These are phyloP conservation scores for Polychaeton citri DNA, from an alignment of 2,329 filamentous ascomycete genomes.

Conservation along the genomic window DNA sequence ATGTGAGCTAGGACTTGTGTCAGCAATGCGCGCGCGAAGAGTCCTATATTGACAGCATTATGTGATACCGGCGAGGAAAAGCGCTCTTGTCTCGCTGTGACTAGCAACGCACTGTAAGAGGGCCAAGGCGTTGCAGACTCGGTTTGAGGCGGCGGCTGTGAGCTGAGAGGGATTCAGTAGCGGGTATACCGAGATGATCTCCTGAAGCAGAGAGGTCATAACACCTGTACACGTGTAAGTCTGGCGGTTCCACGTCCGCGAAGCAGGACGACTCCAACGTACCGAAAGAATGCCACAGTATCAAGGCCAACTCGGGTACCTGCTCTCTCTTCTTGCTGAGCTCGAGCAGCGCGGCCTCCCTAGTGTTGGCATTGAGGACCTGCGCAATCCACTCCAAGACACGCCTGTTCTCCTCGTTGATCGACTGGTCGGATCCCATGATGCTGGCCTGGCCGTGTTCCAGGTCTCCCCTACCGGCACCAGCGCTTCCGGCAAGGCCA, in stretches of 20 bases:
- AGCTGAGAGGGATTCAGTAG: constrained; percentile 92
- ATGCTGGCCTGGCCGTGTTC: constrained; percentile 18
- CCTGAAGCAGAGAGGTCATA: constrained; percentile 93
- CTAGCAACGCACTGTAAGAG: constrained; percentile 94
- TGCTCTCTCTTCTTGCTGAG: constrained; percentile 98
- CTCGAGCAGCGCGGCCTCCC: constrained; percentile 84
- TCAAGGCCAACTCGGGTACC: constrained; percentile 87
- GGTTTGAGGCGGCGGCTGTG: constrained; percentile 91
- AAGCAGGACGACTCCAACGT: constrained; percentile 24
- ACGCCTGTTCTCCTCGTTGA: constrained; percentile 70
- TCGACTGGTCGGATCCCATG: constrained; percentile 17
- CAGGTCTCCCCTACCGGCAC: constrained; percentile 3
- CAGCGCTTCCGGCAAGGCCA: constrained; percentile 5
- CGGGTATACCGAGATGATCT: constrained; percentile 98
- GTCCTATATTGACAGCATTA: constrained; percentile 1
- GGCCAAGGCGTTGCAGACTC: constrained; percentile 93
- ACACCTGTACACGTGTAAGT: constrained; percentile 49
- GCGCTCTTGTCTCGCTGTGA: constrained; percentile 85
- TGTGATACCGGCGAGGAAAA: constrained; percentile 76
- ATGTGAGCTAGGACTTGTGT: constrained; percentile 60
- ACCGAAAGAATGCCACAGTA: constrained; percentile 98
- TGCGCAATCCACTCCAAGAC: constrained; percentile 92
- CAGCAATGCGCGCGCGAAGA: constrained; percentile 3
- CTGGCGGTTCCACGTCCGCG: constrained; percentile 2
- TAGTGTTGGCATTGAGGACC: constrained; percentile 70